phyloP scores from a whole-genome alignment of 2,329 filamentous ascomycete species.

The Beauveria brongniartii region DNA sequence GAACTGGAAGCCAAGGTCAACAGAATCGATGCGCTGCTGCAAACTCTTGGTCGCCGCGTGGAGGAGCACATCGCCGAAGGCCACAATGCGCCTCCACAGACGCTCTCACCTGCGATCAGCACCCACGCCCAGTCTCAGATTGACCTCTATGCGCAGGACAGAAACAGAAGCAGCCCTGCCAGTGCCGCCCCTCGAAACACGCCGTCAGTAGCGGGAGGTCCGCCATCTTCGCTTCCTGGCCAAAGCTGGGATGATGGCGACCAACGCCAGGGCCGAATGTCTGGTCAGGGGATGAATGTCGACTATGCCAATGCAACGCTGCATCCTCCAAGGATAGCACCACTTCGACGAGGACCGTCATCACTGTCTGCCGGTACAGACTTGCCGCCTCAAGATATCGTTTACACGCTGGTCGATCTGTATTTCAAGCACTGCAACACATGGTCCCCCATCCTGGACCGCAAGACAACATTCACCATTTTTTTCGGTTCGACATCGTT shows the following conservation, averaged over 20 bases:
- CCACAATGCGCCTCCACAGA: conserved; percentile 18
- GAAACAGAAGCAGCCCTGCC: conserved; percentile 16
- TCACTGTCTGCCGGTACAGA: conserved; percentile 34
- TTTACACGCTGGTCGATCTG: conserved; percentile 51
- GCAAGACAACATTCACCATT: conserved; percentile 31
- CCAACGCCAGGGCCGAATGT: not conserved
- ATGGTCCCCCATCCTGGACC: conserved; percentile 42
- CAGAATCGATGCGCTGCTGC: conserved; percentile 40
- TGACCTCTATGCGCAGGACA: conserved; percentile 19
- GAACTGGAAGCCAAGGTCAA: conserved; percentile 50
- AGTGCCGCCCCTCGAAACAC: conserved; percentile 2
- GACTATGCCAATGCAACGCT: not conserved
- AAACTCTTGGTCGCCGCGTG: conserved; percentile 33
- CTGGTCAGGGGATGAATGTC: not conserved
- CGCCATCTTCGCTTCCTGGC: conserved; percentile 3
- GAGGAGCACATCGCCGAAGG: conserved; percentile 33
- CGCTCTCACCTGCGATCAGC: conserved; percentile 26
- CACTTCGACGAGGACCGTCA: conserved; percentile 19
- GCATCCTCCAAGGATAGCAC: not conserved
- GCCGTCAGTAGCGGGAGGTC: conserved; percentile 6
- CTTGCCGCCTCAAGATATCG: conserved; percentile 50
- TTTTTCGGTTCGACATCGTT: conserved; percentile 34
- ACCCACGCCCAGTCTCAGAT: conserved; percentile 26
- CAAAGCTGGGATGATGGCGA: conserved; percentile 8
- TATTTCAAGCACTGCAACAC: conserved; percentile 59